Evolutionary conservation across 768 basidiomycete genomes (phyloP), one percentile per base, ranked within the genome.

Genomic region (Lactarius akahatsu): DNA sequence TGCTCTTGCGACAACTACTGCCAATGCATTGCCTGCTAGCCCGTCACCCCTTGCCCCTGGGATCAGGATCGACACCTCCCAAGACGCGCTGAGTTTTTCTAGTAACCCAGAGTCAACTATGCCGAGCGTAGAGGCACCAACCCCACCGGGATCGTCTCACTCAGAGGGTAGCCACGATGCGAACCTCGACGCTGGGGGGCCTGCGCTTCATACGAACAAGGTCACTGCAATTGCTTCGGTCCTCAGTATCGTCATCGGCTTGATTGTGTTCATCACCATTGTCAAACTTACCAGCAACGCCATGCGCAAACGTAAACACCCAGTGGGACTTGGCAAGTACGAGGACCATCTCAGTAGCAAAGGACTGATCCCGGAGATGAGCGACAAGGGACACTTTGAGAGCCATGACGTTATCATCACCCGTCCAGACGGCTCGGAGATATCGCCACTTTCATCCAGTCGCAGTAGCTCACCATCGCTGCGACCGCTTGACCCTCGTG

Each of bases 261-360:
- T 70, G 62, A 61, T 69, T 36, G 56, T 70, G 32, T 47, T 68
- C 41, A 43, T 62, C 57, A 41, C 61, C 30, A 50, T 70, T 32
- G 47, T 70, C 63, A 70, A 65, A 59, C 63, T 70, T 32, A 69
- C 67, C 2, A 61, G 63, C 47, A 65, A 62, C n/a, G 63, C 63
- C 7, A 34, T 70, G 54, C 69, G 69, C 57, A 63, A 45, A 41
- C 69, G 67, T 57, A 64, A 65, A 50, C 41, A 69, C 3, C 57
- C 59, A 23, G 45, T 38, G 4, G 54, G 59, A n/a, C 45, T 65
- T 28, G 59, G 59, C 41, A 38, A 60, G 59, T 69, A 64, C n/a
- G 61, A 62, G 11, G 67, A 64, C 15, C 69, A 64, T 50, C 57
- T 61, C 40, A 43, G 63, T n/a, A 61, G 63, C 59, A 57, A 70